These are phyloP conservation scores for Musa acuminata DNA, from an alignment of 176 grass and related monocot genomes.

Conservation along the genomic window DNA sequence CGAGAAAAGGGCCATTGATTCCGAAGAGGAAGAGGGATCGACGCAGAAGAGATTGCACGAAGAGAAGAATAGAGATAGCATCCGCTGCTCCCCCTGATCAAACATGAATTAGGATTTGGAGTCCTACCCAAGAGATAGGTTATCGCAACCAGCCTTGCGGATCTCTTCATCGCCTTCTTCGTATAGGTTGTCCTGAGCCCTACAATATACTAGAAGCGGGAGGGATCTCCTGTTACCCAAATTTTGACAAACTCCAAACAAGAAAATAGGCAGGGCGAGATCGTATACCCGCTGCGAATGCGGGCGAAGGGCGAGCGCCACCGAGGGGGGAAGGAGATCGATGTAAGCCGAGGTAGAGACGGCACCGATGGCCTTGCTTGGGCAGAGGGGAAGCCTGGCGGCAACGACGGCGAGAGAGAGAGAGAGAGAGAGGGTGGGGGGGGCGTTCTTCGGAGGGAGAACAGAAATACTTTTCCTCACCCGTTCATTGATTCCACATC, in stretches of 20 bases:
- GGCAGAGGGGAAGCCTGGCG: no score
- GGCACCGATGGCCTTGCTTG: no score
- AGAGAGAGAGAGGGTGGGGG: no score
- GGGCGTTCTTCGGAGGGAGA: no score
- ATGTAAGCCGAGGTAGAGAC: no score
- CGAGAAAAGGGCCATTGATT: constrained; percentile 1
- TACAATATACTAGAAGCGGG: no score
- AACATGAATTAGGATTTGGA: not conserved
- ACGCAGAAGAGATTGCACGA: constrained; percentile 6
- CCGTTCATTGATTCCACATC: no score
- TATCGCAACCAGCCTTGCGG: not conserved
- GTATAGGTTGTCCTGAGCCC: not conserved
- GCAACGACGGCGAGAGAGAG: no score
- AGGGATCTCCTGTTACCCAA: not conserved
- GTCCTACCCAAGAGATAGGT: not conserved
- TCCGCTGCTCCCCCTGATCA: not conserved
- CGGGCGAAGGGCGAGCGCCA: no score
- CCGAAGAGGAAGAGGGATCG: not conserved
- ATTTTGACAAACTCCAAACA: not conserved
- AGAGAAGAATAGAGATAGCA: not conserved
- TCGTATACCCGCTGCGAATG: no score
- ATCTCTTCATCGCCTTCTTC: not conserved
- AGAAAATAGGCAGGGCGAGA: not conserved
- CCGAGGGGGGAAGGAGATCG: no score
- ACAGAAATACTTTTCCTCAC: no score